These are phyloP conservation scores for Lecanicillium sp. DNA, from an alignment of 2,329 filamentous ascomycete species.

Conservation along the genomic window DNA sequence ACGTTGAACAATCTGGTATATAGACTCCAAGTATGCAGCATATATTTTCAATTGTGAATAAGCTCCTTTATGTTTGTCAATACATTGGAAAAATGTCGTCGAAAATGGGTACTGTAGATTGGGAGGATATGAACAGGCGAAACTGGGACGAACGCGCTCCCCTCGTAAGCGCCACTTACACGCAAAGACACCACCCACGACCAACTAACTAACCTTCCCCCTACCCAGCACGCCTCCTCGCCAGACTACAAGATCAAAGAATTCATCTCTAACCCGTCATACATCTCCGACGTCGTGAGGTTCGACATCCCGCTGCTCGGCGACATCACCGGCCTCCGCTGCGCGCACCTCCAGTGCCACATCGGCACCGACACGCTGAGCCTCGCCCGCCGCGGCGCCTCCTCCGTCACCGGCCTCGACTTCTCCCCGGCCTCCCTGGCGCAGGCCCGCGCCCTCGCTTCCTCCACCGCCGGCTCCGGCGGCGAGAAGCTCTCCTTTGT, in stretches of 20 bases:
- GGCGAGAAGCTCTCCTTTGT: constrained; percentile 15
- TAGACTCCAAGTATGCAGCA: neutral
- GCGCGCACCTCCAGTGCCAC: constrained; percentile 17
- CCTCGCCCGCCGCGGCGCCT: constrained; percentile 14
- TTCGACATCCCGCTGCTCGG: constrained; percentile 14
- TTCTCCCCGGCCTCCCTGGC: constrained; percentile 14
- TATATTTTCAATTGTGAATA: neutral
- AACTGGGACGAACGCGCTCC: constrained; percentile 16
- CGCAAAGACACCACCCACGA: neutral
- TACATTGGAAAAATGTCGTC: neutral
- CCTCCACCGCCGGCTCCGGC: constrained; percentile 5
- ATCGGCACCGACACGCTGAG: constrained; percentile 18
- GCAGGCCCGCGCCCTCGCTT: constrained; percentile 13
- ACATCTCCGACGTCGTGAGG: constrained; percentile 11
- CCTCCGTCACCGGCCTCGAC: constrained; percentile 17
- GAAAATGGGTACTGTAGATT: constrained; percentile 9
- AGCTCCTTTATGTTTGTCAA: neutral
- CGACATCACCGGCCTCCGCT: constrained; percentile 12
- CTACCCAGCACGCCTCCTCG: constrained; percentile 14
- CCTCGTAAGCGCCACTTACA: constrained; percentile 14
- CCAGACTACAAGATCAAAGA: constrained; percentile 13
- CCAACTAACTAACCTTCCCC: neutral
- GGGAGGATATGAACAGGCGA: constrained; percentile 12
- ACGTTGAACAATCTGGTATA: neutral
- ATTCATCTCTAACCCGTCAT: neutral